These are phyloP conservation scores for Amaranthus cruentus DNA, from an alignment of 148 eudicot species.

Conservation along the genomic window DNA sequence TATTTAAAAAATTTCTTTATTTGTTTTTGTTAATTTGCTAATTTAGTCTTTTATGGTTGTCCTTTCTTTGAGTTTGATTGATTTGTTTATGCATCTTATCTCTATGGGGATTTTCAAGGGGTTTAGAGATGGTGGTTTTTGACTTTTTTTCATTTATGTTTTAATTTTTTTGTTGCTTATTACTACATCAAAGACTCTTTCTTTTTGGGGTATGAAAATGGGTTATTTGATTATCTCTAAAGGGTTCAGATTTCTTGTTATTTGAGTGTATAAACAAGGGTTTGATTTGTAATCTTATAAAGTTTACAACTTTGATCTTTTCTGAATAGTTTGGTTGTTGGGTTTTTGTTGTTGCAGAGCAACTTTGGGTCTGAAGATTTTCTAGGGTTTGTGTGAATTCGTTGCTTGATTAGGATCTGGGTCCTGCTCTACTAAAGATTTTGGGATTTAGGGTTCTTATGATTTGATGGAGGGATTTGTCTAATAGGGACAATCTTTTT, in stretches of 20 bases:
- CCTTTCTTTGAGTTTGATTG: conserved; percentile 2
- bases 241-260: conserved; percentile 11
- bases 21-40: conserved; percentile 9
- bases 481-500: conserved; percentile 23
- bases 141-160: conserved; percentile 12
- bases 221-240: background rate
- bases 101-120: conserved; percentile 11
- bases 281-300: background rate
- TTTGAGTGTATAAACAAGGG: background rate
- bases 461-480: conserved; percentile 30
- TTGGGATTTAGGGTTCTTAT: background rate
- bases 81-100: conserved; percentile 24
- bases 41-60: conserved; percentile 9
- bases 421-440: background rate
- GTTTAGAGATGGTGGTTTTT: conserved; percentile 3
- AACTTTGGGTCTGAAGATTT: background rate
- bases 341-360: conserved; percentile 17
- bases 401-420: conserved; percentile 3
- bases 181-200: background rate
- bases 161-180: background rate
- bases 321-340: conserved; percentile 5
- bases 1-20: background rate
- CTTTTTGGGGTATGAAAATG: background rate
- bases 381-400: conserved; percentile 17
- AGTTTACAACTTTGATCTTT: background rate